These are phyloP conservation scores for Colletotrichum sp. DNA, from an alignment of 2,329 filamentous ascomycete species.

Conservation along the genomic window DNA sequence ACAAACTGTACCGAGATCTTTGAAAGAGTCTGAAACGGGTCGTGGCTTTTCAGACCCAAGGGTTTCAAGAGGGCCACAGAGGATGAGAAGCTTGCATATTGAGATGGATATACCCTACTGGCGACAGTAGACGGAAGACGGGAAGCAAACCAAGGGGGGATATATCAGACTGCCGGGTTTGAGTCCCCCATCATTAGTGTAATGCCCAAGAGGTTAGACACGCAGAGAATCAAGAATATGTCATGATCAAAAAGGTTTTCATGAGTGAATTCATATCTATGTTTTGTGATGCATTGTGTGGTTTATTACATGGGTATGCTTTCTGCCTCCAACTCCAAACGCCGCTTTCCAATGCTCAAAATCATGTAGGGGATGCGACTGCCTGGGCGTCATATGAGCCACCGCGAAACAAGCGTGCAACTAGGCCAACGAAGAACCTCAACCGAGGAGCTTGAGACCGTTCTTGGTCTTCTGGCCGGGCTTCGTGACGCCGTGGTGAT, in stretches of 20 bases:
- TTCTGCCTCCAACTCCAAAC: neutral
- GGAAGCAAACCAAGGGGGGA: neutral
- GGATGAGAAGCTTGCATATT: neutral
- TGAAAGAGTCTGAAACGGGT: neutral
- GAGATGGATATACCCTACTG: slow-evolving; percentile 16
- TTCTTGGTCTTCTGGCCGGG: slow-evolving; percentile 72
- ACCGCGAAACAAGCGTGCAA: neutral
- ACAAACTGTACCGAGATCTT: neutral
- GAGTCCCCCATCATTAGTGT: neutral
- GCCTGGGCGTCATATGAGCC: neutral
- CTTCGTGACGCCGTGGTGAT: slow-evolving; percentile 61
- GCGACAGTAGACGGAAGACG: neutral
- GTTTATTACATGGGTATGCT: neutral
- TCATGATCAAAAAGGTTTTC: neutral
- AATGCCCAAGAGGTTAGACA: neutral
- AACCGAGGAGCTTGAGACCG: slow-evolving; percentile 65
- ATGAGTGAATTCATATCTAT: neutral
- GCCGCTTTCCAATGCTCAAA: neutral
- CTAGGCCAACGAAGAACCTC: slow-evolving; percentile 21
- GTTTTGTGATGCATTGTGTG: neutral
- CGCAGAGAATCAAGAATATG: neutral
- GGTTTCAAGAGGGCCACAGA: neutral
- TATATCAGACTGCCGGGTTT: neutral
- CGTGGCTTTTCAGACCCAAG: neutral
- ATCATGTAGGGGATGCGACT: neutral